Evolutionary conservation across 2,329 filamentous ascomycete genomes (phyloP).

Genomic region (Colletotrichum filicis): DNA sequence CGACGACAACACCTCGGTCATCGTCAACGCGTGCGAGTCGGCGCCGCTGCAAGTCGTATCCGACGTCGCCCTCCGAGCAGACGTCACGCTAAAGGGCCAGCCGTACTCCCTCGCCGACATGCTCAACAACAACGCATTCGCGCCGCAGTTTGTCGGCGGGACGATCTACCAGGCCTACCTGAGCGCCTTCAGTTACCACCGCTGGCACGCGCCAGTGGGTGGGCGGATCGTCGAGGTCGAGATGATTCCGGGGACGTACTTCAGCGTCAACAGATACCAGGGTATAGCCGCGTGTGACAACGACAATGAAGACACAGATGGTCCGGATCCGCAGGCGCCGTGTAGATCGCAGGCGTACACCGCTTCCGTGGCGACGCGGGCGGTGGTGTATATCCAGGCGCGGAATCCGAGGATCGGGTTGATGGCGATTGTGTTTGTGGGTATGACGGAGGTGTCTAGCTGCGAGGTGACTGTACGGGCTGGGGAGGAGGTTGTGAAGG

Average conservation of each 20-base stretch:
- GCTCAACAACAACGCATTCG: conserved; percentile 65
- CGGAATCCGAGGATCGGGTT: conserved; percentile 75
- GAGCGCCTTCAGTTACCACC: conserved; percentile 74
- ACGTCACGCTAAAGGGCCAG: conserved; percentile 77
- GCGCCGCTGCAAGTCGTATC: conserved; percentile 63
- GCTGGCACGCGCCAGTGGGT: conserved; percentile 77
- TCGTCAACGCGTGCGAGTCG: conserved; percentile 75
- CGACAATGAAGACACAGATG: not conserved
- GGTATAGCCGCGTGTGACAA: conserved; percentile 32
- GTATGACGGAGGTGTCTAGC: conserved; percentile 81
- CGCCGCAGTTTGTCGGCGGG: conserved; percentile 67
- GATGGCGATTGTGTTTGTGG: conserved; percentile 76
- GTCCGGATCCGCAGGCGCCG: conserved; percentile 35
- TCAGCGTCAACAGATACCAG: conserved; percentile 64
- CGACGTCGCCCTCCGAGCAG: conserved; percentile 65
- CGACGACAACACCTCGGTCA: conserved; percentile 43
- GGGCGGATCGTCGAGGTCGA: conserved; percentile 69
- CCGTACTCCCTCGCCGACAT: conserved; percentile 75
- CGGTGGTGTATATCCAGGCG: conserved; percentile 76
- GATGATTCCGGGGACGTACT: conserved; percentile 74
- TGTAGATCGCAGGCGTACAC: conserved; percentile 71
- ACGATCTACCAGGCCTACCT: conserved; percentile 79
- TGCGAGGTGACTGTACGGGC: conserved; percentile 77
- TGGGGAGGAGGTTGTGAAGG: conserved; percentile 74
- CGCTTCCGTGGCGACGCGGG: conserved; percentile 74